Percentiles rank a stretch among this genome's conserved stretches.
Evolutionary conservation across 2,329 filamentous ascomycete species (phyloP).

Genomic region (Colletotrichum sp.): DNA sequence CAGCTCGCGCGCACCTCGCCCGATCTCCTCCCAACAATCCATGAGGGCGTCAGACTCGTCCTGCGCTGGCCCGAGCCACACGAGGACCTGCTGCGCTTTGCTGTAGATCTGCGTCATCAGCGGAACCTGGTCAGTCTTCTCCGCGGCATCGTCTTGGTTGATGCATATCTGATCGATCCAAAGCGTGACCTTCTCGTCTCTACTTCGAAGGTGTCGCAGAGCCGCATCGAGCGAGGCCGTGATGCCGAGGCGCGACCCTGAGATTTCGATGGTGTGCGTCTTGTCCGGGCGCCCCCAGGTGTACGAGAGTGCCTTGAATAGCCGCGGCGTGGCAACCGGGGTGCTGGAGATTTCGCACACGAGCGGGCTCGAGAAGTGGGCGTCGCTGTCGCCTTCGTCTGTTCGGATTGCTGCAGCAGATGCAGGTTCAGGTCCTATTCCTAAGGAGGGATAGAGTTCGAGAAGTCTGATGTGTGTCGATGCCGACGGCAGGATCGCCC

Average conservation of each 20-base stretch:
- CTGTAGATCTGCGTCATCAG: conserved; percentile 43
- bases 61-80: conserved; percentile 36
- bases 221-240: conserved; percentile 17
- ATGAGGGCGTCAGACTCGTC: conserved; percentile 17
- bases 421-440: not conserved
- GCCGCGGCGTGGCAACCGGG: conserved; percentile 11
- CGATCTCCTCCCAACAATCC: conserved; percentile 24
- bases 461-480: conserved; percentile 17
- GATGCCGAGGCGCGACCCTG: not conserved
- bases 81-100: conserved; percentile 33
- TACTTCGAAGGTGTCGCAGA: conserved; percentile 2
- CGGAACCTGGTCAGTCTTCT: conserved; percentile 40
- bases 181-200: conserved; percentile 22
- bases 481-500: conserved; percentile 1
- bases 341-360: not conserved
- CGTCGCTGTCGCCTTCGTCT: not conserved
- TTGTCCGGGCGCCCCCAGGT: conserved; percentile 24
- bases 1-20: conserved; percentile 29
- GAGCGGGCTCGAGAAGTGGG: not conserved
- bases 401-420: not conserved
- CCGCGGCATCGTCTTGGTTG: conserved; percentile 39
- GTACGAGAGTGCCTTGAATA: conserved; percentile 29
- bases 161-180: conserved; percentile 48
- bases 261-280: not conserved
- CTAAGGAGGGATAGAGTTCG: not conserved